Percentiles rank a stretch among this genome's conserved stretches.
These are phyloP conservation scores for Saussurea involucrata DNA, from an alignment of 129 eudicot species.

Conservation along the genomic window DNA sequence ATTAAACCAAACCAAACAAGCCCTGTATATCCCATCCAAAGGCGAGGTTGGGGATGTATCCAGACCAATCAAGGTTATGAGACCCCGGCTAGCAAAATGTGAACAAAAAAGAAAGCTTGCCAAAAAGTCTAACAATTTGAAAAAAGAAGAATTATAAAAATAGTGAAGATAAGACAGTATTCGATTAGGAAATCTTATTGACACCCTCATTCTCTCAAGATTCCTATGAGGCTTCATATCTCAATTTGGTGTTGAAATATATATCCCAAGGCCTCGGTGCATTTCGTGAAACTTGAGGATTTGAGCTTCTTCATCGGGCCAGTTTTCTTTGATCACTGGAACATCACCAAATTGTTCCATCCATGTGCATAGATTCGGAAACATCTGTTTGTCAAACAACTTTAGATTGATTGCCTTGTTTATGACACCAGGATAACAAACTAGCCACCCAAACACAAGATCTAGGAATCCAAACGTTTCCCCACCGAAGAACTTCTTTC, in stretches of 20 bases:
- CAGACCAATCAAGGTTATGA: neutral
- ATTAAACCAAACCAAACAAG: neutral
- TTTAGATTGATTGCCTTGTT: constrained; percentile 30
- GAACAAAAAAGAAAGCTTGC: neutral
- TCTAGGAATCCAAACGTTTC: constrained; percentile 44
- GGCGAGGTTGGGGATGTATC: neutral
- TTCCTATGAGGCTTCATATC: neutral
- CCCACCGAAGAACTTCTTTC: constrained; percentile 55
- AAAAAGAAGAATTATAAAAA: neutral
- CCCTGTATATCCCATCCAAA: neutral
- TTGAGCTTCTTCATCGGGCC: constrained; percentile 44
- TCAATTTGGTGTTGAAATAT: constrained; percentile 20
- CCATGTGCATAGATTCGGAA: constrained; percentile 43
- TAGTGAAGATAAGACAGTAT: neutral
- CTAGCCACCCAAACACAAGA: constrained; percentile 31
- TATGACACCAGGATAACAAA: neutral
- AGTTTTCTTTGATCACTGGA: constrained; percentile 42
- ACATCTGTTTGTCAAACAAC: constrained; percentile 26
- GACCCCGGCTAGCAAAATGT: neutral
- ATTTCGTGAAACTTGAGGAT: constrained; percentile 31
- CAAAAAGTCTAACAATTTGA: neutral
- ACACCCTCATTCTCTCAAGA: neutral
- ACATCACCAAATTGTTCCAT: constrained; percentile 29
- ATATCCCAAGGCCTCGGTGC: neutral
- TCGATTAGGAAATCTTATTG: neutral